Percentiles rank a stretch among this genome's conserved stretches.
Evolutionary conservation across 345 rosid species (phyloP).

Genomic region (Eucalyptus sp.): DNA sequence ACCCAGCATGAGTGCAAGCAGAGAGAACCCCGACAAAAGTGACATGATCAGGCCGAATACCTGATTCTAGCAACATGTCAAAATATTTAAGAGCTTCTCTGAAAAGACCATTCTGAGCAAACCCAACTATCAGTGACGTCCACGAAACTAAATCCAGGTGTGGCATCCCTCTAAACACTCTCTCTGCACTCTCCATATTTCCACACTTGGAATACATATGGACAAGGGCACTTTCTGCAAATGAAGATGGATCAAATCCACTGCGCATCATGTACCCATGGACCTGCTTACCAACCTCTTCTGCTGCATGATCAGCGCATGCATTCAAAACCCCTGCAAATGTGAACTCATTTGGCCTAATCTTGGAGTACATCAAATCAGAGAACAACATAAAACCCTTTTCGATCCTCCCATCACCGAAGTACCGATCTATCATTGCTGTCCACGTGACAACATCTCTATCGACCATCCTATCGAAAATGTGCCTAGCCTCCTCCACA

Average conservation of each 20-base stretch:
- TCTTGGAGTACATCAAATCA: conserved; percentile 35
- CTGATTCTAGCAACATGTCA: conserved; percentile 52
- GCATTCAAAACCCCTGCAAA: conserved; percentile 75
- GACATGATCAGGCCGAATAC: conserved; percentile 60
- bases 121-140: conserved; percentile 76
- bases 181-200: conserved; percentile 49
- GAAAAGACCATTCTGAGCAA: conserved; percentile 75
- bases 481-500: conserved; percentile 54
- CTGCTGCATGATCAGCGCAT: conserved; percentile 49
- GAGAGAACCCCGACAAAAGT: conserved; percentile 80
- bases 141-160: conserved; percentile 60
- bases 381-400: conserved; percentile 62
- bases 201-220: conserved; percentile 88
- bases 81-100: conserved; percentile 49
- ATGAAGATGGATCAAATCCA: conserved; percentile 49
- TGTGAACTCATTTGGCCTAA: conserved; percentile 67
- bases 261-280: conserved; percentile 68
- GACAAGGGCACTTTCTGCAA: conserved; percentile 75
- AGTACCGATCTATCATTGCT: conserved; percentile 70
- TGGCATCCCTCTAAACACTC: conserved; percentile 38
- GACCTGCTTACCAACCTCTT: conserved; percentile 68
- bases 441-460: conserved; percentile 90
- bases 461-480: conserved; percentile 47
- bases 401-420: conserved; percentile 43
- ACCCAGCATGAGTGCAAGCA: conserved; percentile 82